Base-by-base conservation (phyloP, 2,329 filamentous ascomycete species). In the Oidium heveae region DNA sequence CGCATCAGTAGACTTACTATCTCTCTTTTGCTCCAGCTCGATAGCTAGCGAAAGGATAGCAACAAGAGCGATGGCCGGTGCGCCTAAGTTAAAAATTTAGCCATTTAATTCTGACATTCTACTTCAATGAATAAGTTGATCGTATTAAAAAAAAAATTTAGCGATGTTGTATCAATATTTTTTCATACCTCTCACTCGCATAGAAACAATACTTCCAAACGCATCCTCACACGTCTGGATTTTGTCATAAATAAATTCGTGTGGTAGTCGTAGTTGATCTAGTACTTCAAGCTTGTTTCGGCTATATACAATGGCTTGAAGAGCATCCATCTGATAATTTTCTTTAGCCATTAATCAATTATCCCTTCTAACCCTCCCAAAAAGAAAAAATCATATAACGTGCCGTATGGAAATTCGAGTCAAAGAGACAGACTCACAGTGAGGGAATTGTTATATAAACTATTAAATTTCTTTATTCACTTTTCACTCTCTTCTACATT, bases 41-140 rank as follows among this genome's bases (percentile, higher is more conserved):
- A 94, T 85, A 1, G 87, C 88, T 37, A 95, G 76, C 1, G 85
- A 82, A 36, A 98, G 75, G 20, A 84, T 85, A 22, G 91, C 91
- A n/a, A 98, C 91, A 59, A 98, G 96, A 47, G 91, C 91, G 66
- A 98, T 98, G 49, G 91, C 91, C 0, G 91, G 91, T 5, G 91
- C 91, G 43, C 86, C 83, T 72, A 39, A 20, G 2, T 18, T 7
- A 28, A 34, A 2, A 43, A 10, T 43, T 8, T 15, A 16, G 18
- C 16, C 39, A 43, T 20, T 47, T 34, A 54, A 39, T 20, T 18
- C n/a, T 8, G 24, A 28, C 3, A 6, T 28, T 28, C 24, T 28
- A 3, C 24, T 28, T 28, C 24, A 6, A 28, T 28, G 24, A 6
- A 28, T 28, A 6, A 28, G 6, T 28, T 3, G 6, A 28, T 28